phyloP scores from a whole-genome alignment of 2,329 filamentous ascomycete genomes.

The Xylaria digitata region DNA sequence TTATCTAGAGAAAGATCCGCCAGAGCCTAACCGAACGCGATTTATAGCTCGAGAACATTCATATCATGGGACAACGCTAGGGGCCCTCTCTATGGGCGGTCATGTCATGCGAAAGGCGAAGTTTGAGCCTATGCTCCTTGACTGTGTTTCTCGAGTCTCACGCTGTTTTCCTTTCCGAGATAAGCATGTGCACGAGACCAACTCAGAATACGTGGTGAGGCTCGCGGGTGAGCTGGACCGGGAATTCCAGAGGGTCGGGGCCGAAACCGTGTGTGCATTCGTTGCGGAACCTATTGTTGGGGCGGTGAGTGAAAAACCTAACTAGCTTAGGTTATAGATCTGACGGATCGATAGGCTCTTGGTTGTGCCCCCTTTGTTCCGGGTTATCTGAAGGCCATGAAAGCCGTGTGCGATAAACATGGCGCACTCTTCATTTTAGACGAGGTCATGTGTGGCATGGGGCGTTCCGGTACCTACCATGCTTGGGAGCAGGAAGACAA shows the following conservation, averaged over 20 bases:
- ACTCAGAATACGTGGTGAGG: constrained; percentile 68
- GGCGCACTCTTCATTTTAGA: constrained; percentile 82
- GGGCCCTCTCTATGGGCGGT: constrained; percentile 72
- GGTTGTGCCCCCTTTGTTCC: constrained; percentile 74
- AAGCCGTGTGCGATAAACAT: constrained; percentile 74
- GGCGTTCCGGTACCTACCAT: constrained; percentile 68
- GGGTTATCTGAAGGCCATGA: constrained; percentile 77
- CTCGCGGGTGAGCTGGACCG: constrained; percentile 73
- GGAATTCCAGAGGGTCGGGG: constrained; percentile 72
- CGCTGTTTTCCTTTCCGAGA: constrained; percentile 75
- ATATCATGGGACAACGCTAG: constrained; percentile 79
- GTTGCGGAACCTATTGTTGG: constrained; percentile 80
- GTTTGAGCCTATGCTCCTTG: constrained; percentile 71
- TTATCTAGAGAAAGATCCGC: constrained; percentile 63
- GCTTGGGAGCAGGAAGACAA: constrained; percentile 69
- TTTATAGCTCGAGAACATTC: constrained; percentile 76
- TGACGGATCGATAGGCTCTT: constrained; percentile 52
- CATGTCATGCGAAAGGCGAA: constrained; percentile 69
- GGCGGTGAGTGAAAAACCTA: constrained; percentile 62
- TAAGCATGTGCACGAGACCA: constrained; percentile 62
- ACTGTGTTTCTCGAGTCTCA: constrained; percentile 70
- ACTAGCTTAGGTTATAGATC: background rate
- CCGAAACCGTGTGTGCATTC: constrained; percentile 76
- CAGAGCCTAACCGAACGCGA: constrained; percentile 66
- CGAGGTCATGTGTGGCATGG: constrained; percentile 79